Evolutionary conservation across 148 eudicot genomes (phyloP), one percentile per base, ranked within the genome.

Genomic region (Rhododendron simsii): DNA sequence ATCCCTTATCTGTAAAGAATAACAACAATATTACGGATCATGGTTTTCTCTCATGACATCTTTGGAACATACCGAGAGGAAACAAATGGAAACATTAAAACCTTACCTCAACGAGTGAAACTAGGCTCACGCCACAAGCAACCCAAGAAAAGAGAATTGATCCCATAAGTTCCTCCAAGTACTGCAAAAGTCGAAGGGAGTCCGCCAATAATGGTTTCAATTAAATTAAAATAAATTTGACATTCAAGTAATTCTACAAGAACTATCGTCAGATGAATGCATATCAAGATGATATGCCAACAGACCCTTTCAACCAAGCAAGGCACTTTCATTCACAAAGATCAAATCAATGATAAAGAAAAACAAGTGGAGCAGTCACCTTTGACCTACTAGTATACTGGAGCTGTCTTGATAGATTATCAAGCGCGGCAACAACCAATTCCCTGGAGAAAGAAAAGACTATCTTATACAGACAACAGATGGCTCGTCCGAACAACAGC

Each of bases 151-250:
- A 97, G 75, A 97, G 82, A 87, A 97, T 90, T 65, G 91, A 90
- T 84, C 94, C 98, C 85, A 95, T 92, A 83, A 97, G 95, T 89
- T 95, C 96, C 82, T 94, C 98, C 87, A 97, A 86, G 85, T 94
- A 95, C 99, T 97, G 93, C 91, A 89, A 81, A 83, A 80, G 69
- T 50, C 85, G 30, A 48, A 71, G 39, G 21, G 37, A 63, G 4
- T 67, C 39, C 15, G 50, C 53, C 63, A 12, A 47, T 21, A 39
- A 48, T 21, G 65, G 55, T 65, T 35, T 67, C 30, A 26, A 73
- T 83, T 35, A 83, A 53, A 39, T 69, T 13, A 4, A 74, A 78
- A 23, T 75, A 55, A 81, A 30, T n/a, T 28, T 67, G 33, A 77
- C 45, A 78, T 26, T 12, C 20, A 53, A 74, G 33, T n/a, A 26